These are phyloP conservation scores for Tephrocybe sp. DNA, from an alignment of 768 basidiomycete genomes.

Conservation along the genomic window DNA sequence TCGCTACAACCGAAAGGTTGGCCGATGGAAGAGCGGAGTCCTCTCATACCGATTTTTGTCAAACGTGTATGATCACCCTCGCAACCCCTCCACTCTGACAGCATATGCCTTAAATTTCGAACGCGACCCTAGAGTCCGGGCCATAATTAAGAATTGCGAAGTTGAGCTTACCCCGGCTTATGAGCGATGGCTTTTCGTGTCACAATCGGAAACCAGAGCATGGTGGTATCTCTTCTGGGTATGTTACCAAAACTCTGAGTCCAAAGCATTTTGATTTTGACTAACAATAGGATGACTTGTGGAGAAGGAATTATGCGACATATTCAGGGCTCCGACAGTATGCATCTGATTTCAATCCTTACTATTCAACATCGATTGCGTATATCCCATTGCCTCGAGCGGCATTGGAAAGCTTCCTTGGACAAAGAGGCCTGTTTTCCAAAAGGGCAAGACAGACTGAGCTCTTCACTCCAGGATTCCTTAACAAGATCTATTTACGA, in stretches of 20 bases:
- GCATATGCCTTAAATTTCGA: constrained; percentile 49
- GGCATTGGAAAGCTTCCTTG: constrained; percentile 63
- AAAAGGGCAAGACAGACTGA: constrained; percentile 41
- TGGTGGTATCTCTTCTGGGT: constrained; percentile 89
- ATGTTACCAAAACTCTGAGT: constrained; percentile 15
- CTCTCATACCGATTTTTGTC: constrained; percentile 66
- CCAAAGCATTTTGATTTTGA: not conserved
- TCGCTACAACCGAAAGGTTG: constrained; percentile 45
- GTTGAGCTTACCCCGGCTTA: constrained; percentile 49
- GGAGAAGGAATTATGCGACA: constrained; percentile 67
- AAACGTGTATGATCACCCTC: constrained; percentile 58
- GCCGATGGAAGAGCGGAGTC: constrained; percentile 48
- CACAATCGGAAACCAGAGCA: constrained; percentile 45
- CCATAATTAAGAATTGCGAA: constrained; percentile 46
- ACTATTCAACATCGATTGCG: constrained; percentile 71
- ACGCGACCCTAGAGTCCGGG: constrained; percentile 53
- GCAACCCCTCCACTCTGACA: constrained; percentile 41
- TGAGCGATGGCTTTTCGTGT: constrained; percentile 52
- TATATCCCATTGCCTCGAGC: constrained; percentile 68
- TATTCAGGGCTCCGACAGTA: constrained; percentile 48
- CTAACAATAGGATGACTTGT: constrained; percentile 64
- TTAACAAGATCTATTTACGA: constrained; percentile 73
- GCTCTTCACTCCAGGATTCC: constrained; percentile 61
- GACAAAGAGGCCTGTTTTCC: constrained; percentile 58
- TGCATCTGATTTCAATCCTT: constrained; percentile 66